Percentiles rank a stretch among this genome's conserved stretches.
Conservation (phyloP, 2,329 filamentous ascomycete genomes). For the Colletotrichum tabaci region DNA sequence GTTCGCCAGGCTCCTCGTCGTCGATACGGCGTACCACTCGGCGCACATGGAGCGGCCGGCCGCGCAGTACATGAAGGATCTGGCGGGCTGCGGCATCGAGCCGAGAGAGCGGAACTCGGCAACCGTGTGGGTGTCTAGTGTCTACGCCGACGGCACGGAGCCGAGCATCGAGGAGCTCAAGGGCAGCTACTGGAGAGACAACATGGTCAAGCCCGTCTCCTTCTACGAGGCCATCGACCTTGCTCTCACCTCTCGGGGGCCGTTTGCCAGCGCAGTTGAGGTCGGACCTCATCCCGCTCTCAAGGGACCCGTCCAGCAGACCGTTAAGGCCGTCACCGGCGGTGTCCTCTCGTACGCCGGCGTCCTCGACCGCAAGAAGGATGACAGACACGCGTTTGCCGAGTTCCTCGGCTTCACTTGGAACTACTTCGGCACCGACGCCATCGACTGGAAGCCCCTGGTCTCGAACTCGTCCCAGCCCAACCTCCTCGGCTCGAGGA, state of each 20-base stretch:
- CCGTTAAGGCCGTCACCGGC: conserved; percentile 59
- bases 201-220: conserved; percentile 50
- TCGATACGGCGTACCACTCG: conserved; percentile 66
- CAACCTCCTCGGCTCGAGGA: conserved; percentile 38
- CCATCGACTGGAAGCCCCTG: conserved; percentile 44
- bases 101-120: conserved; percentile 46
- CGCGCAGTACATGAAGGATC: conserved; percentile 50
- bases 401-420: conserved; percentile 54
- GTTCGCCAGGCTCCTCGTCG: conserved; percentile 54
- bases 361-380: conserved; percentile 49
- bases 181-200: conserved; percentile 51
- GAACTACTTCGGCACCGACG: conserved; percentile 48
- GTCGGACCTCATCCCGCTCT: conserved; percentile 58
- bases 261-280: conserved; percentile 48
- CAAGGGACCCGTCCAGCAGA: conserved; percentile 56
- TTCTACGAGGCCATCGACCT: conserved; percentile 45
- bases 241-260: conserved; percentile 38
- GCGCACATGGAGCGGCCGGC: conserved; percentile 60
- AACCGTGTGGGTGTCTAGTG: conserved; percentile 58
- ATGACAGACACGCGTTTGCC: conserved; percentile 50
- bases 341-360: conserved; percentile 50
- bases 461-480: conserved; percentile 46
- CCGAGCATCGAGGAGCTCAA: conserved; percentile 50
- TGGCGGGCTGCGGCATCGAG: conserved; percentile 49
- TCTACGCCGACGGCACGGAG: conserved; percentile 47